Conservation (phyloP, 331 rosid species). For the Arachis monticola region DNA sequence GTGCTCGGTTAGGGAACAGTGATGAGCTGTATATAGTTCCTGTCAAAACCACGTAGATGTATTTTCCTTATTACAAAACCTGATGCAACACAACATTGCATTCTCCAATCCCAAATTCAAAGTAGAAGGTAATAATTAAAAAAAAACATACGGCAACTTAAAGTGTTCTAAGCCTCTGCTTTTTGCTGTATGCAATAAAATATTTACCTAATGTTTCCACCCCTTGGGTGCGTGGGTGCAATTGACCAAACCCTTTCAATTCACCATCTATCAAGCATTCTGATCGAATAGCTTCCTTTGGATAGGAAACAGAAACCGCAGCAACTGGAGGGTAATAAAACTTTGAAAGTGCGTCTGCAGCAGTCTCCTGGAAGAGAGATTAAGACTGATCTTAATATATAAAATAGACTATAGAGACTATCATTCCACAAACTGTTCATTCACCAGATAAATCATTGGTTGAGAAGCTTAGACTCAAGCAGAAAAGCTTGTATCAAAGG, state of each 20-base stretch:
- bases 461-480: slow-evolving; percentile 29
- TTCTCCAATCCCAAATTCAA: slow-evolving; percentile 16
- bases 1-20: slow-evolving; percentile 94
- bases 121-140: slow-evolving; percentile 24
- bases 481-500: slow-evolving; percentile 16
- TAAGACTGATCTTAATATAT: slow-evolving; percentile 18
- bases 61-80: slow-evolving; percentile 33
- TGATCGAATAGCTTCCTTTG: slow-evolving; percentile 86
- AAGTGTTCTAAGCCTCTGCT: slow-evolving; percentile 26
- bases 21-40: slow-evolving; percentile 99
- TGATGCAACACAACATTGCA: slow-evolving; percentile 30
- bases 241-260: slow-evolving; percentile 92
- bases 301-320: slow-evolving; percentile 93
- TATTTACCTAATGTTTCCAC: slow-evolving; percentile 86
- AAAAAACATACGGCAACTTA: background rate
- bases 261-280: slow-evolving; percentile 88
- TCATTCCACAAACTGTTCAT: slow-evolving; percentile 30
- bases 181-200: slow-evolving; percentile 27
- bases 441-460: slow-evolving; percentile 28
- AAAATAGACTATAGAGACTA: slow-evolving; percentile 1
- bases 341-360: slow-evolving; percentile 90
- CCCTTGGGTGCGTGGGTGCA: slow-evolving; percentile 98
- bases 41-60: slow-evolving; percentile 45
- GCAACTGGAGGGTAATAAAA: slow-evolving; percentile 96
- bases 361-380: slow-evolving; percentile 60